phyloP scores from a whole-genome alignment of 139 green algal genomes.

The Penium margaritaceum region DNA sequence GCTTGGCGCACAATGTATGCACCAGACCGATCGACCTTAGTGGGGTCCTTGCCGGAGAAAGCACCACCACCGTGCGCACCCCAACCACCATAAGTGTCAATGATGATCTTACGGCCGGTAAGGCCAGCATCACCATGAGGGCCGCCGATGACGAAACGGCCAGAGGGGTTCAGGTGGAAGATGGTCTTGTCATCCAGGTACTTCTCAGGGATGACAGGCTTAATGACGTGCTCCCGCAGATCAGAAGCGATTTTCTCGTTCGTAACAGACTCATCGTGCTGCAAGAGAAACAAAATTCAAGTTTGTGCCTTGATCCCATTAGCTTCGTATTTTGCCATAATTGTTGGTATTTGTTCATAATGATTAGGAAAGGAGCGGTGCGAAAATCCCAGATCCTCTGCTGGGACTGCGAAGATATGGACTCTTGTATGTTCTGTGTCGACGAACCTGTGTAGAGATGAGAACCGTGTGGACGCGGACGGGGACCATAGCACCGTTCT shows the following conservation, averaged over 20 bases:
- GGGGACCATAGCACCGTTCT: constrained; percentile 77
- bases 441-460: constrained; percentile 95
- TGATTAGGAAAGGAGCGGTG: no score
- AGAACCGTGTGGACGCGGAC: constrained; percentile 96
- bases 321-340: no score
- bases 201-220: constrained; percentile 89
- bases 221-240: constrained; percentile 98
- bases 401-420: no score
- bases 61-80: constrained; percentile 93
- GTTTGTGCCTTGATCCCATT: no score
- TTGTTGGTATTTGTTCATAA: no score
- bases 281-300: constrained; percentile 32
- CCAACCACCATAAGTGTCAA: constrained; percentile 99
- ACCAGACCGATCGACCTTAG: constrained; percentile 77
- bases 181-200: constrained; percentile 99
- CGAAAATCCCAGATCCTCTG: no score
- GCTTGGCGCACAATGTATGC: constrained; percentile 98
- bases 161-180: no score
- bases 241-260: constrained; percentile 91
- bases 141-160: constrained; percentile 95
- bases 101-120: constrained; percentile 99
- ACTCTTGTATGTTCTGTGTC: background rate
- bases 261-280: constrained; percentile 71
- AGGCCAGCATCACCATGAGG: constrained; percentile 94
- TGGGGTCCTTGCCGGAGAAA: constrained; percentile 77